These are phyloP conservation scores for Sugiyamaella xylanicola DNA, from an alignment of 1,139 yeast species.

Conservation along the genomic window DNA sequence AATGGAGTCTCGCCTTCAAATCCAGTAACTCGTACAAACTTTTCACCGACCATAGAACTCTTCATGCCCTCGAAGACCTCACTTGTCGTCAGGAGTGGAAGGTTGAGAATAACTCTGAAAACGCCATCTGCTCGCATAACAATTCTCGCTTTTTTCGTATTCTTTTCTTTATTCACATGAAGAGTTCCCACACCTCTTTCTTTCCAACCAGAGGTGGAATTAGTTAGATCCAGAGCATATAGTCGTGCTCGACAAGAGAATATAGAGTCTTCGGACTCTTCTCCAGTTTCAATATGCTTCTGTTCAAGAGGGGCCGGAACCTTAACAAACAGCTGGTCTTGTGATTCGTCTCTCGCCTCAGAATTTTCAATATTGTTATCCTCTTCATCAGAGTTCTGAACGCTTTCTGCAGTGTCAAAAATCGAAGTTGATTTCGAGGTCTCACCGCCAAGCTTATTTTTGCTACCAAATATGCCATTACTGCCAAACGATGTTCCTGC, in stretches of 20 bases:
- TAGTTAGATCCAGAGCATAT: constrained; percentile 69
- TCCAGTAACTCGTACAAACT: constrained; percentile 70
- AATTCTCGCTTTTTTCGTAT: constrained; percentile 52
- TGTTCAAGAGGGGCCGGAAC: constrained; percentile 32
- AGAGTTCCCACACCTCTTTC: constrained; percentile 91
- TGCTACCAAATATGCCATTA: constrained; percentile 8
- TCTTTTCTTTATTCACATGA: constrained; percentile 59
- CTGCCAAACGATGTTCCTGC: constrained; percentile 15
- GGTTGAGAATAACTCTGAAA: constrained; percentile 77
- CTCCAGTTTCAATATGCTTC: constrained; percentile 77
- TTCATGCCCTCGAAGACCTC: constrained; percentile 77
- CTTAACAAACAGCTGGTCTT: constrained; percentile 35
- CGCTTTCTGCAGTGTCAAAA: constrained; percentile 18
- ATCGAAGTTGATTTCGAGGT: constrained; percentile 11
- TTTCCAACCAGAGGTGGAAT: constrained; percentile 82
- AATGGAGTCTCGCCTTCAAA: constrained; percentile 65
- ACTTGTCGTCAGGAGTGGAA: constrained; percentile 61
- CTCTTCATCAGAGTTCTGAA: constrained; percentile 18
- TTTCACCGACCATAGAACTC: constrained; percentile 75
- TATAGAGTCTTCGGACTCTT: constrained; percentile 75
- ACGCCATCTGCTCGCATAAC: constrained; percentile 93
- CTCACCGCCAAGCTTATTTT: neutral
- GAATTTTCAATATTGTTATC: constrained; percentile 22
- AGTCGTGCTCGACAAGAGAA: constrained; percentile 76
- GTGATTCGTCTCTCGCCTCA: constrained; percentile 29